Base-by-base conservation (phyloP, 1,284 basidiomycete genomes). In the Naganishia sp. region DNA sequence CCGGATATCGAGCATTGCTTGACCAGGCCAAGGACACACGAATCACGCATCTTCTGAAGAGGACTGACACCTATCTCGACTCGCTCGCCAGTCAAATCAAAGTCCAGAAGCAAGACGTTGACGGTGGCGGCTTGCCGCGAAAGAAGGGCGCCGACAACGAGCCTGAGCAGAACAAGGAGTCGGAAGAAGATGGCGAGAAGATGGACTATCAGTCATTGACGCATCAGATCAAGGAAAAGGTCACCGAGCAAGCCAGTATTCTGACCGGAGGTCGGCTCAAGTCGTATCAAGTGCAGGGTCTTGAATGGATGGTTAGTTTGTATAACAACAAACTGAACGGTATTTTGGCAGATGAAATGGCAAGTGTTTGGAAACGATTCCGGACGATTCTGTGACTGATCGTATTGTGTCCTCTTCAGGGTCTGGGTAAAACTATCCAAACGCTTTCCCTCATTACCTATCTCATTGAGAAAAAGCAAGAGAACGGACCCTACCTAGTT, bases 21-120 rank as follows among this genome's bases (percentile, higher is more conserved):
- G 96, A 99, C 80, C 97, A 95, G 45, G 96, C 95, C 70, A 99
- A 99, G 80, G 96, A 99, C 75, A 98, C 95, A 16, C 90, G 96
- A 82, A 99, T 99, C 81, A 96, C 94, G 0, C 96, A 99, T 80
- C 83, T 99, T 33, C 82, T 99, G 68, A 85, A 90, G 59, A 95
- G 99, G 82, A 99, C 96, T 16, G 95, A 99, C 75, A 79, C 88
- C 1, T 99, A 95, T 81, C 87, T 99, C 72, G 94, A 98, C 77
- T 93, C 90, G 13, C 87, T 99, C 31, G 92, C 94, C 0, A 91
- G 94, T 69, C 94, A 94, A 33, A 94, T 99, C 67, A 86, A 90
- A 69, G 90, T 90, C 15, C 95, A 99, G 79, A 95, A 99, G 82
- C 90, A 86, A 69, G 90, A 94, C 71, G 87, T 86, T 48, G 70